These are phyloP conservation scores for Aspergillus niger DNA, from an alignment of 2,329 filamentous ascomycete species.

Conservation along the genomic window DNA sequence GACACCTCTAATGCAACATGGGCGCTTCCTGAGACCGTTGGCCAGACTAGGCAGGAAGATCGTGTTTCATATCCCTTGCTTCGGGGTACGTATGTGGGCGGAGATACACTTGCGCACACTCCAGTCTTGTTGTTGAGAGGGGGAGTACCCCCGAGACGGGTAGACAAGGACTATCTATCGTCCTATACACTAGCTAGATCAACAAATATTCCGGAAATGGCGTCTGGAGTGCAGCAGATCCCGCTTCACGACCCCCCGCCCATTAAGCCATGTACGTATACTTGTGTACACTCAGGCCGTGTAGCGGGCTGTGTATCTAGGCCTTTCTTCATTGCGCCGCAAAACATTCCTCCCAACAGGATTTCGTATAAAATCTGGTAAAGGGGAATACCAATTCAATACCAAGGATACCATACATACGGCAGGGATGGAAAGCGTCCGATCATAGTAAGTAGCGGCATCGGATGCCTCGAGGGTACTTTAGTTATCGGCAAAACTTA, in stretches of 20 bases:
- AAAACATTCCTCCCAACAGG: neutral
- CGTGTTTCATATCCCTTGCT: slow-evolving; percentile 27
- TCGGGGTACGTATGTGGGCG: slow-evolving; percentile 12
- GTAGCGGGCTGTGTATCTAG: neutral
- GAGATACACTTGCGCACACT: neutral
- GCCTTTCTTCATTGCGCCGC: neutral
- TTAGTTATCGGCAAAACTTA: neutral
- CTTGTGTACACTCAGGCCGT: neutral
- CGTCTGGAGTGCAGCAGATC: slow-evolving; percentile 15
- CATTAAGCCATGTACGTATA: neutral
- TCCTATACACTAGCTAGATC: neutral
- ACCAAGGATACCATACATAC: neutral
- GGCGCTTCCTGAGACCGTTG: slow-evolving; percentile 17
- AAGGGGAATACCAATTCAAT: neutral
- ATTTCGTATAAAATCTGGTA: neutral
- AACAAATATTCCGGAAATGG: slow-evolving; percentile 5
- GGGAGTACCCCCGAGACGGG: no score
- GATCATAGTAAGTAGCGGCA: no score
- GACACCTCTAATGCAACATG: slow-evolving; percentile 10
- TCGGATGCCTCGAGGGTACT: neutral
- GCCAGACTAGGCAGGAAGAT: slow-evolving; percentile 14
- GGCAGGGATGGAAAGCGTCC: neutral
- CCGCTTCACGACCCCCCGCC: neutral
- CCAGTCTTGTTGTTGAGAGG: slow-evolving; percentile 6
- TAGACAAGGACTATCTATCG: no score